Conservation (phyloP, 495 filamentous ascomycete genomes). For the Penicillium paradoxum region DNA sequence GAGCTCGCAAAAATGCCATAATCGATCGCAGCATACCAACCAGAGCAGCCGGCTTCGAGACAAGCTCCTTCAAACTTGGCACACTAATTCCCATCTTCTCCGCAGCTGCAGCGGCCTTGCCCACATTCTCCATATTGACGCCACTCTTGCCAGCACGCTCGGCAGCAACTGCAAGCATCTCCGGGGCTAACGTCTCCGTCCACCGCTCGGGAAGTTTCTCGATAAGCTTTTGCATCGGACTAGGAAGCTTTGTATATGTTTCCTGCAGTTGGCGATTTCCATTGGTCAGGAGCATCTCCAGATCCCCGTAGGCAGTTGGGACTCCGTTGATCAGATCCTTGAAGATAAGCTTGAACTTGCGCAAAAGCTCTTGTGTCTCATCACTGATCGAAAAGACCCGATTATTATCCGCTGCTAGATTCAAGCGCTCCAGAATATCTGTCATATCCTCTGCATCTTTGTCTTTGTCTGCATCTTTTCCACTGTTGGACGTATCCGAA, state of each 20-base stretch:
- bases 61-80: slow-evolving; percentile 69
- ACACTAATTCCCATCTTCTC: slow-evolving; percentile 49
- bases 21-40: slow-evolving; percentile 78
- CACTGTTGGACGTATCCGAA: slow-evolving; percentile 19
- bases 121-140: slow-evolving; percentile 50
- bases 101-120: slow-evolving; percentile 44
- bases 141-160: slow-evolving; percentile 66
- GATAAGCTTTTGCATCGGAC: slow-evolving; percentile 79
- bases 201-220: slow-evolving; percentile 80
- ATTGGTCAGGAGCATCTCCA: slow-evolving; percentile 74
- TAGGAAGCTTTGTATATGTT: slow-evolving; percentile 72
- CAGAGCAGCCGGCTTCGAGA: slow-evolving; percentile 79
- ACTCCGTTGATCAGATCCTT: slow-evolving; percentile 89
- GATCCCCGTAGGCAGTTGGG: slow-evolving; percentile 87
- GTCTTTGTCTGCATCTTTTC: slow-evolving; percentile 51
- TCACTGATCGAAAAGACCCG: slow-evolving; percentile 74
- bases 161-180: slow-evolving; percentile 69
- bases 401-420: slow-evolving; percentile 72
- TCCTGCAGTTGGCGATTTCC: slow-evolving; percentile 69
- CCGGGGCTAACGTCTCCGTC: slow-evolving; percentile 66
- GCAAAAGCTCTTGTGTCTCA: slow-evolving; percentile 72
- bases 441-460: slow-evolving; percentile 72
- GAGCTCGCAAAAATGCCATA: slow-evolving; percentile 71
- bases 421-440: slow-evolving; percentile 70
- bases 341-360: slow-evolving; percentile 80